Base-by-base conservation (phyloP, 1,284 basidiomycete genomes). In the Fomitopsis pinicola region DNA sequence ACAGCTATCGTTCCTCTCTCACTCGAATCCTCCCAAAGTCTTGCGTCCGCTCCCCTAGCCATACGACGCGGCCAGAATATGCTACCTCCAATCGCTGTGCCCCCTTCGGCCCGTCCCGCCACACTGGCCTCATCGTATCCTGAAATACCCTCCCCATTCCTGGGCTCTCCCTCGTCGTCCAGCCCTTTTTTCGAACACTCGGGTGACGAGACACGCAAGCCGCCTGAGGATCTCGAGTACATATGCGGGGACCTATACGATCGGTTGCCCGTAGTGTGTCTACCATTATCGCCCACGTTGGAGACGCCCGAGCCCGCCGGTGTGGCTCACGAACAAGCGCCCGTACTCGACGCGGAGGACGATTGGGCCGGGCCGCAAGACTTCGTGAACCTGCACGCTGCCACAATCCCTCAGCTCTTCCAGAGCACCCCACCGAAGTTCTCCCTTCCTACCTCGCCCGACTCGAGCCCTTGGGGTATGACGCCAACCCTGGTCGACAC, bases 101-200 rank as follows among this genome's bases (percentile, higher is more conserved):
- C 44, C 12, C 19, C 28, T 17, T 8, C 40, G 68, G 48, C 35
- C 58, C n/a, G 66, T 42, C 55, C 68, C 44, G 50, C 65, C n/a
- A 66, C 69, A 22, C 33, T 40, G 28, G 63, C 69, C 15, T 67
- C 73, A 63, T 64, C 77, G 44, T 87, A 88, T 71, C 85, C 87
- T 40, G 77, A 77, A 58, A 84, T 88, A 48, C 87, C 87, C 17
- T 83, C 84, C 22, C 82, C 86, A 14, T 87, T 88, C 72, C 71
- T 81, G 19, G 84, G 86, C 4, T 80, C 83, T n/a, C 78, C 82
- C 3, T 76, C 78, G 17, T 64, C 73, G 42, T 77, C 82, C 66
- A 76, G 76, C n/a, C 76, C 82, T 12, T 69, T 72, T 42, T 77
- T 78, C 58, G 76, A 80, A 44, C 67, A 26, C 12, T 5, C 70